These are phyloP conservation scores for Coniochaeta hoffmannii DNA, from an alignment of 2,329 filamentous ascomycete genomes.

Conservation along the genomic window DNA sequence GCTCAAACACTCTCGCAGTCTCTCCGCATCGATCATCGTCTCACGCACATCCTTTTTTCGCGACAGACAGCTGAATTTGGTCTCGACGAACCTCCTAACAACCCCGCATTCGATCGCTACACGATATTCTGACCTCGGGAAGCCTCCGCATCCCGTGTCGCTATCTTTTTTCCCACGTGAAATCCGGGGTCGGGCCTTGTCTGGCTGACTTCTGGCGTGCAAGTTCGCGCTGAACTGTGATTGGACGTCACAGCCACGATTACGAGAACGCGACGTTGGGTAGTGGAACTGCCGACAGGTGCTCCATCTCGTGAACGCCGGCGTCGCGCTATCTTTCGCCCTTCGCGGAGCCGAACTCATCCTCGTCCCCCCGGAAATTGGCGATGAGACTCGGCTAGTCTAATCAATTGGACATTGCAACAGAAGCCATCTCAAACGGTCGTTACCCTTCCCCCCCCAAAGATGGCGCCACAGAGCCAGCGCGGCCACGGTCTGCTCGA, in stretches of 20 bases:
- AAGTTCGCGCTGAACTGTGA: not conserved
- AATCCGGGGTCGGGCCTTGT: not conserved
- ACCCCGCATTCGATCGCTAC: not conserved
- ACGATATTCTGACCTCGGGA: not conserved
- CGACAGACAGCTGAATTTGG: not conserved
- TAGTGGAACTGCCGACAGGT: too few relatives aligned
- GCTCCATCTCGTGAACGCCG: not conserved
- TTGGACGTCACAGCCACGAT: not conserved
- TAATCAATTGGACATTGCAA: not conserved
- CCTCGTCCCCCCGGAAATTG: not conserved
- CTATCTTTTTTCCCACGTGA: not conserved
- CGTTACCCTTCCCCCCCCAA: constrained; percentile 3
- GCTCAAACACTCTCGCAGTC: not conserved
- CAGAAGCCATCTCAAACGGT: constrained; percentile 2
- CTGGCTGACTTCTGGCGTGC: not conserved
- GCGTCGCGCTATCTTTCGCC: not conserved
- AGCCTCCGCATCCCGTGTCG: not conserved
- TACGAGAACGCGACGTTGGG: not conserved
- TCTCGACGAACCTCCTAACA: not conserved
- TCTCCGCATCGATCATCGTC: not conserved
- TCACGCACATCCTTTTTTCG: not conserved
- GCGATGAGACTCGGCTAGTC: not conserved
- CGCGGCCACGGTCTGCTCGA: not conserved
- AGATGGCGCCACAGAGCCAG: constrained; percentile 3
- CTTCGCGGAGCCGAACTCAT: not conserved